These are phyloP conservation scores for Lipomyces orientalis DNA, from an alignment of 805 yeast genomes.

Conservation along the genomic window DNA sequence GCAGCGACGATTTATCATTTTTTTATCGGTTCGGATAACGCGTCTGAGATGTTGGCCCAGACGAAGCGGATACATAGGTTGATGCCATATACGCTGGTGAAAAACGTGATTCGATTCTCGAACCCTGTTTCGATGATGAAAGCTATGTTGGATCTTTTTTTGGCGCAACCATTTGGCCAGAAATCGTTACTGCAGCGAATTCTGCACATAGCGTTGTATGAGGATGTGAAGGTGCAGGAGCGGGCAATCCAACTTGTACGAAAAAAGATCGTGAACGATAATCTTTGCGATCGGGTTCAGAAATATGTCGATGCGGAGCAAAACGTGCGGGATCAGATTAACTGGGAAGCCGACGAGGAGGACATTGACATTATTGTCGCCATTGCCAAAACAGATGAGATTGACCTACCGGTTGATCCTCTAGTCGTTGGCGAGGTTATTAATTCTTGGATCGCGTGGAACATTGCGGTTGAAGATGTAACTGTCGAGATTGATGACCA, in stretches of 20 bases:
- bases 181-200: constrained; percentile 73
- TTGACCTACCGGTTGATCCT: constrained; percentile 31
- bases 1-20: constrained; percentile 84
- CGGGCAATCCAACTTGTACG: constrained; percentile 51
- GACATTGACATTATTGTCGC: constrained; percentile 41
- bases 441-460: constrained; percentile 46
- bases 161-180: constrained; percentile 77
- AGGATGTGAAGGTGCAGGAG: constrained; percentile 70
- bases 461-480: constrained; percentile 43
- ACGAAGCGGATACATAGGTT: constrained; percentile 71
- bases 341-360: constrained; percentile 44
- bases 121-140: constrained; percentile 87
- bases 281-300: constrained; percentile 42
- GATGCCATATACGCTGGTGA: constrained; percentile 80
- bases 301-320: constrained; percentile 45
- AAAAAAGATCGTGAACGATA: constrained; percentile 42
- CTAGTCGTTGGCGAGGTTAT: constrained; percentile 42
- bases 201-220: constrained; percentile 73
- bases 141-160: constrained; percentile 75
- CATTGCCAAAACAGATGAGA: constrained; percentile 35
- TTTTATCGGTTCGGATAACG: constrained; percentile 79
- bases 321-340: constrained; percentile 44
- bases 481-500: constrained; percentile 33
- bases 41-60: constrained; percentile 76
- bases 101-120: constrained; percentile 77